Base-by-base conservation (phyloP, 2,329 filamentous ascomycete genomes). In the Fusarium circinatum region DNA sequence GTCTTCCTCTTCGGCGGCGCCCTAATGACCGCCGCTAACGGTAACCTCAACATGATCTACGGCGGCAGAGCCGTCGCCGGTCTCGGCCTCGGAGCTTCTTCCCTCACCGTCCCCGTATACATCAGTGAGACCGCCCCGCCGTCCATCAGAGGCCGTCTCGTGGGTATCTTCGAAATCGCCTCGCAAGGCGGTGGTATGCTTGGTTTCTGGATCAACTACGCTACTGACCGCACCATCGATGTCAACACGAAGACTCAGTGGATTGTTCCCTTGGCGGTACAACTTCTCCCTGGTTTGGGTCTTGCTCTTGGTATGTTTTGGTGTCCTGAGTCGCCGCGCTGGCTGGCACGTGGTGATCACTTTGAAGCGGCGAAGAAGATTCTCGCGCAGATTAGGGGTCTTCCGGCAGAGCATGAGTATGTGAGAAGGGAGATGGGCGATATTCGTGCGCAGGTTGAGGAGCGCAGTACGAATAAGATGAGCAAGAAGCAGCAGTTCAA, bases 291-390 rank as follows among this genome's bases (percentile, higher is more conserved):
- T 0, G 88, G 89, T 3, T 76, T 87, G 8, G 82, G 89, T 34
- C 85, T 91, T 26, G 83, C 88, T 54, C 61, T 82, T 41, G 86
- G 86, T 72, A 91, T 91, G 84, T 78, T 87, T 18, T 82, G 90
- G 71, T 89, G 88, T 82, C 87, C 88, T 48, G 89, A 91, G 75
- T 90, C 88, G 2, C 89, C 89, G 11, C 86, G 89, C 42, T 91
- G 86, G 85, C 83, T 91, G 5, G 89, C 89, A 14, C 86, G 87
- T 65, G 83, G 87, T 67, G 89, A 91, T 70, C 83, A 85, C 64
- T 90, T 88, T 84, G 89, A 91, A 48, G 84, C 86, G 28, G 81
- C 79, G 4, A 73, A 77, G 13, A 64, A 36, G 10, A 79, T 84
- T 1, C 78, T 85, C 3, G 68, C 78, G 5, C 74, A 73, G 48